Percentiles rank a stretch among this genome's conserved stretches.
Conservation (phyloP, 208 protist species). For the Trypanosoma conorhini region DNA sequence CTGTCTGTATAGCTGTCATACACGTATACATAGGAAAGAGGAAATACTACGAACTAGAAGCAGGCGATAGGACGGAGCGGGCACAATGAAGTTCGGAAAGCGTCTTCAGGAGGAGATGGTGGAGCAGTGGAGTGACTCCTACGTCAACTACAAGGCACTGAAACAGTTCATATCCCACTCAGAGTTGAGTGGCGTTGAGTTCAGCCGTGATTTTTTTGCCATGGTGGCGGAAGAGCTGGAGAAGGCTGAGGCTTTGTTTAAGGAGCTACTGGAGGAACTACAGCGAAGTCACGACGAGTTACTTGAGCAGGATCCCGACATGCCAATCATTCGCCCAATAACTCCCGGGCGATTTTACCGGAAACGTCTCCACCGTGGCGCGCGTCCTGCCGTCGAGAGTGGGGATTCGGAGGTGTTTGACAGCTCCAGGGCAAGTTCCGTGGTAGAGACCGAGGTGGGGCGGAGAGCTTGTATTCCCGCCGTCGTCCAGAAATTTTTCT, state of each 20-base stretch:
- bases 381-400: not conserved
- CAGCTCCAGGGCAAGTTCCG: slow-evolving; percentile 32
- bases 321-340: slow-evolving; percentile 36
- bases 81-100: slow-evolving; percentile 91
- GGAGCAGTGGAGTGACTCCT: slow-evolving; percentile 79
- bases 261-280: slow-evolving; percentile 78
- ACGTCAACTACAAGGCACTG: slow-evolving; percentile 88
- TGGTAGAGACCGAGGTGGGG: slow-evolving; percentile 14
- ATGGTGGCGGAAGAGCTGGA: slow-evolving; percentile 72
- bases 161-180: slow-evolving; percentile 84
- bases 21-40: slow-evolving; percentile 10
- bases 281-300: slow-evolving; percentile 68
- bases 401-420: slow-evolving; percentile 13
- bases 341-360: slow-evolving; percentile 55
- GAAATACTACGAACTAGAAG: not conserved
- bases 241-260: slow-evolving; percentile 70
- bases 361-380: slow-evolving; percentile 30
- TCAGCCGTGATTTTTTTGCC: slow-evolving; percentile 75
- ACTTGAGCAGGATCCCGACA: slow-evolving; percentile 60
- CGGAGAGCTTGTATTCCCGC: slow-evolving; percentile 30
- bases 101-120: slow-evolving; percentile 84
- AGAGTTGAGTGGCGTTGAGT: slow-evolving; percentile 66
- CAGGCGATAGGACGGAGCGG: not conserved
- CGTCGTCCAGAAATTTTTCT: slow-evolving; percentile 65
- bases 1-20: not conserved